Evolutionary conservation across 306 rosid genomes (phyloP), one percentile per base, ranked within the genome.

Genomic region (Ceratonia siliqua): DNA sequence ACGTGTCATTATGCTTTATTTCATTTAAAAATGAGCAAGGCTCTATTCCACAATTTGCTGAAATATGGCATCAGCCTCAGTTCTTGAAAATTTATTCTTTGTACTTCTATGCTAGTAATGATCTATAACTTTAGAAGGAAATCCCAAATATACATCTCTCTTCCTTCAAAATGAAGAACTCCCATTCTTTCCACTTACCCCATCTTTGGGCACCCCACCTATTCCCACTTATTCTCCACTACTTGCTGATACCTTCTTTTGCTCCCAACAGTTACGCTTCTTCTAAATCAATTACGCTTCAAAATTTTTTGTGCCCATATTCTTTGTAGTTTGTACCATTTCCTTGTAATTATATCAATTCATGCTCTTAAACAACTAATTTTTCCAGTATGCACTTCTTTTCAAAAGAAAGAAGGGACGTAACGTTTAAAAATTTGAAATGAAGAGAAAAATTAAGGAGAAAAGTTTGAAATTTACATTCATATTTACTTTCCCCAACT

Each of bases 21-120:
- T 75, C 21, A 25, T 50, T 69, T 36, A 25, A 17, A 62, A 20
- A 66, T 48, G 8, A 25, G 24, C 38, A 76, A 36, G 46, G 64
- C 48, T 55, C 64, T 54, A 64, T 57, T 76, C 53, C 22, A 45
- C 11, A 64, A 58, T 38, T 72, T 66, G 58, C 45, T n/a, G 53
- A 64, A 58, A 67, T 58, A 21, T 36, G 5, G 39, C 45, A 42
- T 50, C 76, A 58, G 8, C 27, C 43, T 39, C 64, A 67, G n/a
- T 32, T 21, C 59, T 27, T 8, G 11, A 65, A 22, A 39, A n/a
- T n/a, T 32, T 57, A 24, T 15, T 20, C 36, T 32, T 39, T 9
- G 38, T 30, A 27, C 59, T 17, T 52, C 74, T 15, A 58, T 58
- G 10, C n/a, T 24, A 58, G 55, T 49, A 32, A 21, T 38, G 21